Base-by-base conservation (phyloP, 768 basidiomycete species). In the Mycena epipterygia region DNA sequence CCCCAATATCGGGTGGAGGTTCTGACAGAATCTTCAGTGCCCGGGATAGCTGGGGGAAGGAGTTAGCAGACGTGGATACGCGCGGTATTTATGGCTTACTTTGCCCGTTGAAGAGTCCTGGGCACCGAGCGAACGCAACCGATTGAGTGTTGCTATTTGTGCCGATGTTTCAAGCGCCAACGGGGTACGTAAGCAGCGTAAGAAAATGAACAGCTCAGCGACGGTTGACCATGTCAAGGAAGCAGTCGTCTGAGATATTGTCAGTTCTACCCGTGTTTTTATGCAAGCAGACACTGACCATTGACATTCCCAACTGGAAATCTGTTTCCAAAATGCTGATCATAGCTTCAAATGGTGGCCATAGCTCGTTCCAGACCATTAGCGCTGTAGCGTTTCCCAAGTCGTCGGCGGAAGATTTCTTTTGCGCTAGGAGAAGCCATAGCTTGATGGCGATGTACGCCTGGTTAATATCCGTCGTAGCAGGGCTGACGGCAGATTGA, bases 321-420 rank as follows among this genome's bases (percentile, higher is more conserved):
- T 89, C 89, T 5, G 73, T 76, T 72, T 90, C 88, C 42, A 92
- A 82, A 1, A 84, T 81, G 44, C 80, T 75, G 17, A 90, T 75
- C 39, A 92, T 81, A 16, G 79, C 79, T 72, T 90, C 90, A 64
- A 92, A 93, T 1, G 90, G 86, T 2, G 91, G 88, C 93, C 92
- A 95, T 11, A 95, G 77, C 73, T 93, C 90, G 74, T 92, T 93
- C 93, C 93, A 95, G 13, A 93, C 84, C 46, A 78, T 80, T 44
- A 82, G 78, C 25, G 85, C 76, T 21, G 80, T 68, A 35, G 71
- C 73, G 63, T 83, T 82, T n/a, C 77, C 79, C 19, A 68, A 75
- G 27, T 80, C 73, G 23, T 74, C 77, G 23, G 53, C 64, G 51
- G 67, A 66, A 2, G 81, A 80, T 46, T 79, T 75, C 70, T 79